Percentiles rank a stretch among this genome's conserved stretches.
Evolutionary conservation across 2,329 filamentous ascomycete genomes (phyloP).

Genomic region (Elsinoe fawcettii): DNA sequence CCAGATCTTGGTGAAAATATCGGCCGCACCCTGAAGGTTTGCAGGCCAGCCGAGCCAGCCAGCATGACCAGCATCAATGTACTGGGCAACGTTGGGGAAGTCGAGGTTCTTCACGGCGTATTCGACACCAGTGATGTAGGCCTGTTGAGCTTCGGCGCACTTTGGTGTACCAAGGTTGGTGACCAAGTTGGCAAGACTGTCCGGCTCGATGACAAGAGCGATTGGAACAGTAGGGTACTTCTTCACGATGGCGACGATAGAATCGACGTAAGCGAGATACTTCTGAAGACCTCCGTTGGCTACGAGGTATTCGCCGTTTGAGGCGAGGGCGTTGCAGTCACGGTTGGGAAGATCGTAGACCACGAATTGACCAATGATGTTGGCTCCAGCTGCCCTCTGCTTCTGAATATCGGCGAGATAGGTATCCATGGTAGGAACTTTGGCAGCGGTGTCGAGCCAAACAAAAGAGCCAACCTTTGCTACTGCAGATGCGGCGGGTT

Average conservation of each 20-base stretch:
- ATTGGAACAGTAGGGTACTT: conserved; percentile 47
- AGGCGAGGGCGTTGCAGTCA: conserved; percentile 56
- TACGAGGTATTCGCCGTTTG: conserved; percentile 54
- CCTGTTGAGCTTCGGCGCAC: conserved; percentile 46
- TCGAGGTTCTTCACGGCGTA: conserved; percentile 52
- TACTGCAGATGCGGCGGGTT: conserved; percentile 42
- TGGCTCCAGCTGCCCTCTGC: conserved; percentile 41
- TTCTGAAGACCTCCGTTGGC: conserved; percentile 44
- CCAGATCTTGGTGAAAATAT: conserved; percentile 43
- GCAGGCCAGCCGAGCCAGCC: conserved; percentile 59
- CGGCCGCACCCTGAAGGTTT: conserved; percentile 47
- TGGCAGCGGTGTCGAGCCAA: conserved; percentile 46
- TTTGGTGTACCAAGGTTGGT: conserved; percentile 50
- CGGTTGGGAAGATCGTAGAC: conserved; percentile 58
- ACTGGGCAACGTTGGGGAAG: conserved; percentile 55
- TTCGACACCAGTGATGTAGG: conserved; percentile 49
- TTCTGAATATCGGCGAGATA: conserved; percentile 42
- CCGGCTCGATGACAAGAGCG: conserved; percentile 50
- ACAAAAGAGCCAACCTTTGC: conserved; percentile 46
- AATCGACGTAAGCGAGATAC: conserved; percentile 49
- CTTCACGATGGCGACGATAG: conserved; percentile 46
- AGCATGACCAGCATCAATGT: conserved; percentile 56
- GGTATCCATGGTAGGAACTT: conserved; percentile 42
- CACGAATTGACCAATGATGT: conserved; percentile 46
- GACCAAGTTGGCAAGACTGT: conserved; percentile 55